phyloP scores from a whole-genome alignment of 2,329 filamentous ascomycete genomes.

The Achaetomium macrosporum region DNA sequence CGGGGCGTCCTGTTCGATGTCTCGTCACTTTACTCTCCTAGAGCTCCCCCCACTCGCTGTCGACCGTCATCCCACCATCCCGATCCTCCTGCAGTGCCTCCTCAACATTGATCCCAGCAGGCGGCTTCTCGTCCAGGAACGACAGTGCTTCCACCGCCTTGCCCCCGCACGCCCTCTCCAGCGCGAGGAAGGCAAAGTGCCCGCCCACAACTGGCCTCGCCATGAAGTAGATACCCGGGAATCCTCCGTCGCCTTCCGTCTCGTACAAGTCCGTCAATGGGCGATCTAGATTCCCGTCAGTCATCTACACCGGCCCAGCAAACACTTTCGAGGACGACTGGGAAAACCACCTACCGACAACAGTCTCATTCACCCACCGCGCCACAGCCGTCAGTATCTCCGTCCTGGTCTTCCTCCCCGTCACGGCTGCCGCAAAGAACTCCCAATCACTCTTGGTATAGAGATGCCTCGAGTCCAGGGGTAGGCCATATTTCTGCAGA shows the following conservation, averaged over 20 bases:
- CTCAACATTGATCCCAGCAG: slow-evolving; percentile 32
- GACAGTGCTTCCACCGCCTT: slow-evolving; percentile 53
- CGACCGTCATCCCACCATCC: neutral
- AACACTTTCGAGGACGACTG: neutral
- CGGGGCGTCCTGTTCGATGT: neutral
- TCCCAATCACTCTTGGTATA: slow-evolving; percentile 92
- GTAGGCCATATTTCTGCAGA: slow-evolving; percentile 74
- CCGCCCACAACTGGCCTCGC: slow-evolving; percentile 78
- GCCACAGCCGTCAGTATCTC: slow-evolving; percentile 71
- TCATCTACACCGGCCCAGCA: neutral
- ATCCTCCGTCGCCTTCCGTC: slow-evolving; percentile 70
- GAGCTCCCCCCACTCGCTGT: slow-evolving; percentile 8
- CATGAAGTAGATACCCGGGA: slow-evolving; percentile 69
- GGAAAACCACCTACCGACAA: slow-evolving; percentile 50
- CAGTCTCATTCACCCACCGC: slow-evolving; percentile 77
- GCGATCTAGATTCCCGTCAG: slow-evolving; percentile 44
- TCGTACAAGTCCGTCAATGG: slow-evolving; percentile 79
- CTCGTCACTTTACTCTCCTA: neutral
- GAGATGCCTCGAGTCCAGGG: slow-evolving; percentile 73
- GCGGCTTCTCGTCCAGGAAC: slow-evolving; percentile 39
- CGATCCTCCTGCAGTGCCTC: slow-evolving; percentile 24
- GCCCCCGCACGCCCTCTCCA: slow-evolving; percentile 73
- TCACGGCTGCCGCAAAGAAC: slow-evolving; percentile 78
- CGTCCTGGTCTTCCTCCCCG: slow-evolving; percentile 59
- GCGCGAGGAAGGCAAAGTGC: slow-evolving; percentile 78